Evolutionary conservation across 495 filamentous ascomycete species (phyloP), one percentile per base, ranked within the genome.

Genomic region (Astrothelium subdiscretum): DNA sequence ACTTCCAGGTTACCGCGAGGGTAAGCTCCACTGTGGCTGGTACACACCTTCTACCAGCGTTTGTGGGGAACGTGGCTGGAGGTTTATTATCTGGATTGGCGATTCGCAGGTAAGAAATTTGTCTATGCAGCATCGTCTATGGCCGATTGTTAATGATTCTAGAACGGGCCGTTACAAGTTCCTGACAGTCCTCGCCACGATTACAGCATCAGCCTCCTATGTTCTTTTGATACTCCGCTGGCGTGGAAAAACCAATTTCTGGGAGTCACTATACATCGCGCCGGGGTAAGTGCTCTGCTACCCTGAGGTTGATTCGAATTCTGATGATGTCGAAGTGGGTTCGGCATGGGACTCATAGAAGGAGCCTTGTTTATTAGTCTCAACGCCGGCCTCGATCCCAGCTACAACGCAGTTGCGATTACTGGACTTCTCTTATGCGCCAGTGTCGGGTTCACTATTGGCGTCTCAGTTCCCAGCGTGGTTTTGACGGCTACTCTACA

Each of bases 31-130:
- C 84, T 0, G 68, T 72, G 0, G 79, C 85, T 0, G 87, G 86
- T 0, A 76, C 76, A 0, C 83, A 87, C 67, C 74, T 90, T 0
- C 72, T 88, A 38, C 85, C 85, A 0, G 81, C 85, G 13, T 84
- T 89, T 1, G 68, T 82, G 0, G 86, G 84, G 5, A 89, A 88
- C 66, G 80, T 85, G 0, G 52, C 87, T 1, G 87, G 85, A 3
- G 85, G 83, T 1, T 65, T 90, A 0, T 32, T 83, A 1, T 78
- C 84, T 0, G 86, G 87, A 0, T n/a, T 69, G 0, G 75, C 80
- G 62, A 89, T 89, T 63, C 73, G 74, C 57, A 67, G 68, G 75
- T 76, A 40, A 44, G 69, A 48, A 22, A 52, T n/a, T 5, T 42
- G 12, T 5, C 24, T 15, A 27, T 27, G 8, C 20, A 26, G 35